Conservation (phyloP, 768 basidiomycete genomes). For the Obba rivulosa region DNA sequence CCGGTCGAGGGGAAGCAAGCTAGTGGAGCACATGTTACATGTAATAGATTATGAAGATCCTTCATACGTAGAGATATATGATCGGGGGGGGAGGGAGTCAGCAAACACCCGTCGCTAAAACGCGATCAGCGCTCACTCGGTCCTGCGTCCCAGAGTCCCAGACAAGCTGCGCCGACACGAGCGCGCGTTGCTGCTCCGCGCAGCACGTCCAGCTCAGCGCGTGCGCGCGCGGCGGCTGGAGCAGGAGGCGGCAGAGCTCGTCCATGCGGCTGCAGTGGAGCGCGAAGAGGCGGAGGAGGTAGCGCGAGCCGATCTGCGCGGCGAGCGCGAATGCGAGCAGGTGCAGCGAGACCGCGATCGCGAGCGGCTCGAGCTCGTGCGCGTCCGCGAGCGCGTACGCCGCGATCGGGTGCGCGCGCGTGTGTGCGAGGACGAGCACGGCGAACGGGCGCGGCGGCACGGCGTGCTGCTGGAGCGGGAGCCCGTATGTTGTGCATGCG, state of each 20-base stretch:
- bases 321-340: slow-evolving; percentile 34
- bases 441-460: slow-evolving; percentile 25
- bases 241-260: slow-evolving; percentile 29
- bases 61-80: no score
- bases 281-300: slow-evolving; percentile 35
- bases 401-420: slow-evolving; percentile 32
- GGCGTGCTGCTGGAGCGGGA: slow-evolving; percentile 20
- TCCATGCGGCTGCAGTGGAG: slow-evolving; percentile 32
- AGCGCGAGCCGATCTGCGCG: slow-evolving; percentile 33
- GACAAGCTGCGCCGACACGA: slow-evolving; percentile 26
- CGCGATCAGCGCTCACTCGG: slow-evolving; percentile 14
- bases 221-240: slow-evolving; percentile 23
- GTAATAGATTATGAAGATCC: no score
- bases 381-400: slow-evolving; percentile 37
- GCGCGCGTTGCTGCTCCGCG: slow-evolving; percentile 14
- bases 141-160: slow-evolving; percentile 26
- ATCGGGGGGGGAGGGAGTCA: no score
- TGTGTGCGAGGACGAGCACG: slow-evolving; percentile 27
- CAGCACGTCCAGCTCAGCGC: slow-evolving; percentile 14
- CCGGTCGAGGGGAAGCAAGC: no score
- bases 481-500: slow-evolving; percentile 25
- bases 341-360: slow-evolving; percentile 32
- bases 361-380: slow-evolving; percentile 33
- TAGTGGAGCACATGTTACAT: no score
- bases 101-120: not conserved